Evolutionary conservation across 208 protist genomes (phyloP).

Genomic region (Leishmania turanica): DNA sequence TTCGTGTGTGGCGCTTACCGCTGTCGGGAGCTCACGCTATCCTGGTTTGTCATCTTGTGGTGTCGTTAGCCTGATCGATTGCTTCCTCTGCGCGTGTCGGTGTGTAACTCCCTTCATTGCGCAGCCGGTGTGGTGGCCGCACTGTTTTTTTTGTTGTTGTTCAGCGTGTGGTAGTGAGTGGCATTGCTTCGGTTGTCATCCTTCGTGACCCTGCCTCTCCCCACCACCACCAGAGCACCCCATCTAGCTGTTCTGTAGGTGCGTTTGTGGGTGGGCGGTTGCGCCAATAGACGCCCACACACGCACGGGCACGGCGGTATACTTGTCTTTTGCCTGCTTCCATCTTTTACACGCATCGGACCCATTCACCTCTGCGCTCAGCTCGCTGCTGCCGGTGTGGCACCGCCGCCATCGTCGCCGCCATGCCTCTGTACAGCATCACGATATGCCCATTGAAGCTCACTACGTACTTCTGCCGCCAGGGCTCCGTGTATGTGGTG

Average conservation of each 20-base stretch:
- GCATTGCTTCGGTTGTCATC: neutral
- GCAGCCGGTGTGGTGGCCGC: neutral
- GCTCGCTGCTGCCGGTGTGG: neutral
- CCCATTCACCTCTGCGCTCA: neutral
- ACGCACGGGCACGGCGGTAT: neutral
- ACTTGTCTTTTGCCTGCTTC: neutral
- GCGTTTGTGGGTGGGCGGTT: neutral
- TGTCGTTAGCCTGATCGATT: neutral
- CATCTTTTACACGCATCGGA: neutral
- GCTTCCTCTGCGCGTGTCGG: neutral
- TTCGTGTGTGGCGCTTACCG: neutral
- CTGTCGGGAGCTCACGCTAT: conserved; percentile 1
- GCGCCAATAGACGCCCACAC: neutral
- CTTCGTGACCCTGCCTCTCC: neutral
- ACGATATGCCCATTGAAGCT: conserved; percentile 78
- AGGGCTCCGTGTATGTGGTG: conserved; percentile 65
- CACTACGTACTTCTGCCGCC: conserved; percentile 73
- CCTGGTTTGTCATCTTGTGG: neutral
- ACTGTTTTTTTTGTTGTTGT: neutral
- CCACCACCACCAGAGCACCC: neutral
- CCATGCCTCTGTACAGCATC: conserved; percentile 81
- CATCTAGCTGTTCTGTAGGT: neutral
- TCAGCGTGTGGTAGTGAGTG: neutral
- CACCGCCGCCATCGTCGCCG: neutral
- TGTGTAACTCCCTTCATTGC: neutral